Conservation (phyloP, 257 asterid genomes). For the Plectranthus barbatus region DNA sequence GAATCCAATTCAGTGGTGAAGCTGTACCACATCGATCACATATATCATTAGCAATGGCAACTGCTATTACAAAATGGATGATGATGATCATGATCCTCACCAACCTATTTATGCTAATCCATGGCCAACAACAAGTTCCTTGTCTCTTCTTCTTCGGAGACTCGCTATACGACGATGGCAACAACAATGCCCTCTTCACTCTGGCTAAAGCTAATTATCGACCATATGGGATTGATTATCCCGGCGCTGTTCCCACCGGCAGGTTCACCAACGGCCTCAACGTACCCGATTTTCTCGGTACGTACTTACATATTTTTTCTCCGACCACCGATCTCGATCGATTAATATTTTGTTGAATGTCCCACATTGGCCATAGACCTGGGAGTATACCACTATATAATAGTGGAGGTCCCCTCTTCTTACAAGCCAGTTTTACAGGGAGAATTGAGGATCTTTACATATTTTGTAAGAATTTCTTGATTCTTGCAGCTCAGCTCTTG, state of each 20-base stretch:
- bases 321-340: too few species aligned
- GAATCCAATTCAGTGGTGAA: neutral
- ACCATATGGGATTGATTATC: slow-evolving; percentile 60
- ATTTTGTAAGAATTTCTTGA: neutral
- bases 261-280: slow-evolving; percentile 57
- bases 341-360: too few species aligned
- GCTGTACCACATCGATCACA: too few species aligned
- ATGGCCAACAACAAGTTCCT: slow-evolving; percentile 33
- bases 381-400: too few species aligned
- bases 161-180: slow-evolving; percentile 59
- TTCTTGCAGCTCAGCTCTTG: slow-evolving; percentile 21
- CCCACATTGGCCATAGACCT: too few species aligned
- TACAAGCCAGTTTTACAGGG: too few species aligned
- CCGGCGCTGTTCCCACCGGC: slow-evolving; percentile 47
- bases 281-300: slow-evolving; percentile 44
- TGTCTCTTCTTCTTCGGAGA: slow-evolving; percentile 61
- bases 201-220: slow-evolving; percentile 46
- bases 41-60: neutral
- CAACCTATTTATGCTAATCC: too few species aligned
- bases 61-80: neutral
- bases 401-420: too few species aligned
- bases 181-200: slow-evolving; percentile 43
- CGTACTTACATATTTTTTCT: too few species aligned
- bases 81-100: too few species aligned
- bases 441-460: too few species aligned